Conservation (phyloP, 352 stramenopile species). For the Phytophthora tentaculata region DNA sequence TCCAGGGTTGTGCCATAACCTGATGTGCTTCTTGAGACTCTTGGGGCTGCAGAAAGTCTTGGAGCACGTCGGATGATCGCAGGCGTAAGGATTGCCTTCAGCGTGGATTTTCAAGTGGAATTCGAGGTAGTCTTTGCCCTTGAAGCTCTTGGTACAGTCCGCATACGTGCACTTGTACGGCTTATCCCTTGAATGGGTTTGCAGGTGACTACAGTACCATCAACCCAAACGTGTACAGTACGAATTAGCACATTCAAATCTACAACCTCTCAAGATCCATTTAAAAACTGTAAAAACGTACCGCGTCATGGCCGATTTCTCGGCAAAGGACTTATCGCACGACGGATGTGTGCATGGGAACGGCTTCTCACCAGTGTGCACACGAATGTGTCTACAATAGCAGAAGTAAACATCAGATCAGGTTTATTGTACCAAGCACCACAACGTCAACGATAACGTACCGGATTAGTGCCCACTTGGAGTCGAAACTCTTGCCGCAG, state of each 20-base stretch:
- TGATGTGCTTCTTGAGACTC: conserved; percentile 86
- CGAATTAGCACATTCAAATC: conserved; percentile 7
- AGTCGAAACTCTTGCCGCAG: conserved; percentile 88
- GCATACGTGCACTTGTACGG: conserved; percentile 88
- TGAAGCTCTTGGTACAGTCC: conserved; percentile 89
- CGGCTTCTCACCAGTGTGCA: conserved; percentile 89
- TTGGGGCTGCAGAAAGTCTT: conserved; percentile 89
- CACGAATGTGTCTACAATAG: conserved; percentile 75
- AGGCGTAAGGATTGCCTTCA: conserved; percentile 83
- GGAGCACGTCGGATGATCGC: conserved; percentile 78
- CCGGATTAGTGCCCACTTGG: conserved; percentile 84
- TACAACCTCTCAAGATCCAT: conserved; percentile 25
- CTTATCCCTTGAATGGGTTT: conserved; percentile 86
- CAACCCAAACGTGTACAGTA: no score
- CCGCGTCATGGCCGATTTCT: conserved; percentile 89
- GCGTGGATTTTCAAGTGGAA: conserved; percentile 89
- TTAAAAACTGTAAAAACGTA: conserved; percentile 29
- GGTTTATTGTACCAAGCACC: conserved; percentile 8
- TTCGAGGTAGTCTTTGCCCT: conserved; percentile 86
- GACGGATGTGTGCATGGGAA: conserved; percentile 84
- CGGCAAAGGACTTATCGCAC: conserved; percentile 89
- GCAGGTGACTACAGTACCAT: conserved; percentile 76
- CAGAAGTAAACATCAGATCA: conserved; percentile 18
- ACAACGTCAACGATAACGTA: conserved; percentile 29
- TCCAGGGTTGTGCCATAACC: conserved; percentile 81